These are phyloP conservation scores for Leptomonas seymouri DNA, from an alignment of 208 protist species.

Conservation along the genomic window DNA sequence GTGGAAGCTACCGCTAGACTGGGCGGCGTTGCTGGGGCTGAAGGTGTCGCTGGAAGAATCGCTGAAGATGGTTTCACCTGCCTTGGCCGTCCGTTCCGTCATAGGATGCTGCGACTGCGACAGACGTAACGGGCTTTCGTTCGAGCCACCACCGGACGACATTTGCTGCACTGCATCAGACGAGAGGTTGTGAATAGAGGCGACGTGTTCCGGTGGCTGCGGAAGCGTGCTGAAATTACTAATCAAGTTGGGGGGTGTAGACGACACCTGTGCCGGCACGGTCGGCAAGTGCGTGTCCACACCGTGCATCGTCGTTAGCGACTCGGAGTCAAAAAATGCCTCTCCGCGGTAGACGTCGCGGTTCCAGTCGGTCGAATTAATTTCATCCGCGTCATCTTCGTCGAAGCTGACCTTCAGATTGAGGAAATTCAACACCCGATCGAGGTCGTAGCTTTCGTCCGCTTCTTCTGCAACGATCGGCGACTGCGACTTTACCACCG, in stretches of 20 bases:
- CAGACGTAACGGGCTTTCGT: constrained; percentile 4
- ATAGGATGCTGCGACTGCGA: background rate
- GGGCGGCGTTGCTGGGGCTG: constrained; percentile 1
- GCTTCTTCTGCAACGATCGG: constrained; percentile 2
- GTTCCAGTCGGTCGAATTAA: constrained; percentile 15
- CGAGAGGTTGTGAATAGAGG: background rate
- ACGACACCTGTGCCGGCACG: background rate
- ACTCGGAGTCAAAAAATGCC: constrained; percentile 17
- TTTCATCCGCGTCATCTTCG: constrained; percentile 12
- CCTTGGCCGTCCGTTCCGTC: constrained; percentile 19
- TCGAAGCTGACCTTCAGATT: constrained; percentile 25
- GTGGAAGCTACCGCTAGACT: constrained; percentile 13
- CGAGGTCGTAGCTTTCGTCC: constrained; percentile 32
- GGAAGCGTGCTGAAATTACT: constrained; percentile 14
- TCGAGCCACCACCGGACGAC: constrained; percentile 5
- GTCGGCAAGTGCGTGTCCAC: background rate
- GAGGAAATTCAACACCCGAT: constrained; percentile 28
- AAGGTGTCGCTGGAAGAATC: constrained; percentile 14
- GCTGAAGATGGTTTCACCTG: constrained; percentile 1
- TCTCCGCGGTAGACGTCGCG: constrained; percentile 4
- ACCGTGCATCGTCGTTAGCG: background rate
- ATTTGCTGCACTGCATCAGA: background rate
- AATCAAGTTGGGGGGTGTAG: background rate
- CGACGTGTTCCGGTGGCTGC: background rate
- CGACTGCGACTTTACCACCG: background rate